Conservation (phyloP, 192 early-diverging fungal genomes). For the Obelidium mucronatum region DNA sequence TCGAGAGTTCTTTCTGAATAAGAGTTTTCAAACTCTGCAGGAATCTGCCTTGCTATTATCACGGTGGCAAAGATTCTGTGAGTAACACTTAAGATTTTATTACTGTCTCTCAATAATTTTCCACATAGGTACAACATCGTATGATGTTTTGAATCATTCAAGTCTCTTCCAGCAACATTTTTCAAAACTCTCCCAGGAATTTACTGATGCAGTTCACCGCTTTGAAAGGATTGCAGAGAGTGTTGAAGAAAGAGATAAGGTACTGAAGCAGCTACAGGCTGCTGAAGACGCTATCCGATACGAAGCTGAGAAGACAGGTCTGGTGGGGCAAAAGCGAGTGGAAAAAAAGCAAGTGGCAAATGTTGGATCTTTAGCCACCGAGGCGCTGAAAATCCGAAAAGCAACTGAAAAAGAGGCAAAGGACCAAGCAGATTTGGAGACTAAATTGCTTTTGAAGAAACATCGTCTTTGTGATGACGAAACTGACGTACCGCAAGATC, state of each 20-base stretch:
- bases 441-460: constrained; percentile 38
- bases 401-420: constrained; percentile 26
- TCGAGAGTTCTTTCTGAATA: constrained; percentile 48
- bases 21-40: constrained; percentile 37
- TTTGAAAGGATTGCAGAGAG: constrained; percentile 53
- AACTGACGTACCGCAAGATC: constrained; percentile 42
- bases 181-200: constrained; percentile 48
- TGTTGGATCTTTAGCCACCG: constrained; percentile 20
- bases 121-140: constrained; percentile 42
- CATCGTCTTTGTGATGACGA: constrained; percentile 43
- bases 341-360: constrained; percentile 29
- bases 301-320: constrained; percentile 37
- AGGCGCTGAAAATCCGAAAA: constrained; percentile 27
- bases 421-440: constrained; percentile 30
- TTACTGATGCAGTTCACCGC: constrained; percentile 47
- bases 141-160: constrained; percentile 45
- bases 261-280: constrained; percentile 21
- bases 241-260: constrained; percentile 36
- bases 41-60: constrained; percentile 55
- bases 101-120: too few relatives aligned
- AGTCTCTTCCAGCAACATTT: constrained; percentile 50
- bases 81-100: too few relatives aligned
- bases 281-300: constrained; percentile 27
- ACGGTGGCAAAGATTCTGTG: constrained; percentile 62
- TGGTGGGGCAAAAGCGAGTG: constrained; percentile 27